These are phyloP conservation scores for Harringtonia aguacate DNA, from an alignment of 2,329 filamentous ascomycete species.

Conservation along the genomic window DNA sequence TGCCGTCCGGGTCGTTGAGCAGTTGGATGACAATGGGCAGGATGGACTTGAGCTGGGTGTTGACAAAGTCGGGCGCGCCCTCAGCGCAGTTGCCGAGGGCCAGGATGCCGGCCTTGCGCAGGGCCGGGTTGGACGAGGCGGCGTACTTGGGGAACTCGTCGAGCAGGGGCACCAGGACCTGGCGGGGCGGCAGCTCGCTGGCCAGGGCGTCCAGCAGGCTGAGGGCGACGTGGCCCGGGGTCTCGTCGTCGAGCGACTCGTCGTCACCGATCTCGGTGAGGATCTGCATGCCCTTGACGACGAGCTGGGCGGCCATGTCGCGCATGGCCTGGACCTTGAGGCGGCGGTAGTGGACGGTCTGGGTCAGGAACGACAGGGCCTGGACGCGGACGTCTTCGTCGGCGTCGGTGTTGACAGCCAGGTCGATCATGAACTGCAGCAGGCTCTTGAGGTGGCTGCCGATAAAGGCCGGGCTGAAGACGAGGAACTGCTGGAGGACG, in stretches of 20 bases:
- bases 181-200: slow-evolving; percentile 78
- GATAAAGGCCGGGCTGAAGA: slow-evolving; percentile 77
- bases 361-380: slow-evolving; percentile 87
- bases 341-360: slow-evolving; percentile 83
- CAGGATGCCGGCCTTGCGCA: slow-evolving; percentile 82
- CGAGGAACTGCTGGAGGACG: slow-evolving; percentile 90
- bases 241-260: slow-evolving; percentile 73
- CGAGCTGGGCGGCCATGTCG: slow-evolving; percentile 74
- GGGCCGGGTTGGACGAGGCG: slow-evolving; percentile 60
- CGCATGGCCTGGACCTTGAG: slow-evolving; percentile 90
- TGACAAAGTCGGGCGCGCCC: slow-evolving; percentile 94
- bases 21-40: slow-evolving; percentile 77
- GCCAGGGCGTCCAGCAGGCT: slow-evolving; percentile 83
- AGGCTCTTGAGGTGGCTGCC: slow-evolving; percentile 82
- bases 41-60: slow-evolving; percentile 78
- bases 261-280: slow-evolving; percentile 78
- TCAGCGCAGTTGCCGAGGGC: slow-evolving; percentile 91
- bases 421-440: slow-evolving; percentile 85
- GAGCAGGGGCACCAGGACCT: slow-evolving; percentile 86
- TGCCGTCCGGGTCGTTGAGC: slow-evolving; percentile 71
- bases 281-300: slow-evolving; percentile 78
- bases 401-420: slow-evolving; percentile 64
- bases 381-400: slow-evolving; percentile 83
- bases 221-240: slow-evolving; percentile 74
- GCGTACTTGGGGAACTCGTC: slow-evolving; percentile 79